Percentiles rank a stretch among this genome's conserved stretches.
Conservation (phyloP, 2,329 filamentous ascomycete genomes). For the Talaromyces sp. region DNA sequence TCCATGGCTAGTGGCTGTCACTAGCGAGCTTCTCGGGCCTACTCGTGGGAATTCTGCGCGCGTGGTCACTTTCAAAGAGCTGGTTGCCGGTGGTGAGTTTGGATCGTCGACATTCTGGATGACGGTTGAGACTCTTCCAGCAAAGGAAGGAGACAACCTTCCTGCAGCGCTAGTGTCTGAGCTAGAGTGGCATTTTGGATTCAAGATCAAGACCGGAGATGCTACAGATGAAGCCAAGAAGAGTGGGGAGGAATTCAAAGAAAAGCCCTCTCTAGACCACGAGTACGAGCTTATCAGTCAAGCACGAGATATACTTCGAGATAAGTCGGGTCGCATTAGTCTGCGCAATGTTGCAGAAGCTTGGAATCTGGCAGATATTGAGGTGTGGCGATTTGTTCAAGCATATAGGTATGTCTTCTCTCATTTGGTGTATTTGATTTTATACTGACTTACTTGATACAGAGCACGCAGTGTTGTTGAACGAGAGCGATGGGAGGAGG, state of each 20-base stretch:
- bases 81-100: constrained; percentile 66
- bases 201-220: constrained; percentile 53
- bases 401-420: constrained; percentile 47
- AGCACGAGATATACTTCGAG: constrained; percentile 45
- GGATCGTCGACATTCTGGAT: constrained; percentile 72
- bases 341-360: constrained; percentile 47
- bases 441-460: constrained; percentile 3
- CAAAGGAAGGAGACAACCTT: constrained; percentile 49
- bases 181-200: constrained; percentile 87
- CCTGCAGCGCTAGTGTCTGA: constrained; percentile 56
- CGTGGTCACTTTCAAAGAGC: constrained; percentile 73
- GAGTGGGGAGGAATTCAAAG: constrained; percentile 30
- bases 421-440: not conserved
- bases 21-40: constrained; percentile 63
- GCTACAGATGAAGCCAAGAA: constrained; percentile 35
- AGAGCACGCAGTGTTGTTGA: constrained; percentile 56
- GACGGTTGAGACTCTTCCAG: constrained; percentile 61
- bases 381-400: constrained; percentile 62
- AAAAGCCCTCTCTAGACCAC: constrained; percentile 24
- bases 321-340: constrained; percentile 34
- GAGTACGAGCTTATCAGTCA: constrained; percentile 51
- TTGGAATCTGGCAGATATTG: constrained; percentile 61
- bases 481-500: constrained; percentile 57
- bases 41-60: constrained; percentile 62
- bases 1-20: constrained; percentile 70